Evolutionary conservation across 805 yeast species (phyloP), one percentile per base, ranked within the genome.

Genomic region (Hanseniaspora jakobsenii): DNA sequence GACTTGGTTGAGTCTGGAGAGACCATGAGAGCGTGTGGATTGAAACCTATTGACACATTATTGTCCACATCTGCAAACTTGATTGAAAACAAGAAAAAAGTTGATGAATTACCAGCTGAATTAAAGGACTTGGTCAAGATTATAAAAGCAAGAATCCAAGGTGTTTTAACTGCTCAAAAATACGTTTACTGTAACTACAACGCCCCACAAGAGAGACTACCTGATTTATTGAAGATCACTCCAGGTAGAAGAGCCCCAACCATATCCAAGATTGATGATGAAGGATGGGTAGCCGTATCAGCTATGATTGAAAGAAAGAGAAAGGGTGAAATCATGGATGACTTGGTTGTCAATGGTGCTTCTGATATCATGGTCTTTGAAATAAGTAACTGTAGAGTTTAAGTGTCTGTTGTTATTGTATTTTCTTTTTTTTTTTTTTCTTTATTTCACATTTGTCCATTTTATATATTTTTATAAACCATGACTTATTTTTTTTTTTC

Each of bases 231-330:
- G 54, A 64, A 69, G 48, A 71, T 89, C 53, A 91, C 98, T 3
- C 98, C 98, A 2, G 98, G 98, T 44, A 78, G 95, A 63, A 77
- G 96, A 56, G 94, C 97, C 3, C 94, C 98, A 45, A 91, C 98
- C 7, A 85, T 91, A 28, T 81, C 95, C 14, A 84, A 93, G 16
- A 77, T 91, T 51, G 94, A 83, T 55, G 81, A 75, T 34, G 84
- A 75, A 42, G 79, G 74, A 16, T 91, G 97, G 97, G 94, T 84
- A 42, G 94, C 97, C 16, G 89, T 91, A 16, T 77, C 89, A 34
- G 67, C 87, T 18, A 91, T 91, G 98, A 91, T 91, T 40, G 89
- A 81, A 60, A 75, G 78, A 66, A 74, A 69, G 55, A 64, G 69
- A 47, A 78, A 83, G 55, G 95, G 96, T 52, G 69, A 65, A 47